Evolutionary conservation across 768 basidiomycete species (phyloP).

Genomic region (Auricularia sp.): DNA sequence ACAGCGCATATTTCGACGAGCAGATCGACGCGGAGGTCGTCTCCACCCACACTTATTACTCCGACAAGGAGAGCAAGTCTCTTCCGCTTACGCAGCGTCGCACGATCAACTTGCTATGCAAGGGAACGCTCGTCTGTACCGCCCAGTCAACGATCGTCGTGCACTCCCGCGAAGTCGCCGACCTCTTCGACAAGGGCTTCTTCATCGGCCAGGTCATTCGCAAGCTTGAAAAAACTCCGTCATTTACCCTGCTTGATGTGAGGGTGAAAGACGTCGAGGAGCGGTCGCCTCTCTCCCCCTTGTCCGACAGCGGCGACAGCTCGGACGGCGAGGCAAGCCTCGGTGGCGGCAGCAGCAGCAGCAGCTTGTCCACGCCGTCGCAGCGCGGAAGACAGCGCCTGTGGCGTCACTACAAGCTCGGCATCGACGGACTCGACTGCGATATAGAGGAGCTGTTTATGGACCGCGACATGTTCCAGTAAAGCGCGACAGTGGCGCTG

Average conservation of each 20-base stretch:
- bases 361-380: not conserved
- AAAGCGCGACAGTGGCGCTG: no score
- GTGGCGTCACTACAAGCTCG: conserved; percentile 51
- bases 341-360: not conserved
- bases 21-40: conserved; percentile 51
- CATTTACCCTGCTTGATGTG: conserved; percentile 52
- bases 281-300: not conserved
- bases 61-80: not conserved
- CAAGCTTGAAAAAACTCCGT: conserved; percentile 40
- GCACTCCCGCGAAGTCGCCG: conserved; percentile 42
- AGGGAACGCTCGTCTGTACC: conserved; percentile 43
- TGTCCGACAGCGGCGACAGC: not conserved
- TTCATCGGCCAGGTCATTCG: conserved; percentile 63
- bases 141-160: conserved; percentile 60
- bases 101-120: conserved; percentile 55
- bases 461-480: conserved; percentile 51
- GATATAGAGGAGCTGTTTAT: conserved; percentile 65
- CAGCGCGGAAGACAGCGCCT: conserved; percentile 18
- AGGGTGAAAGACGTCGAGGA: conserved; percentile 30
- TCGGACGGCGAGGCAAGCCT: not conserved
- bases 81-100: conserved; percentile 49
- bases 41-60: conserved; percentile 36
- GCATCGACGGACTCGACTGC: conserved; percentile 48
- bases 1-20: conserved; percentile 54
- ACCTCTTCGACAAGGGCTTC: conserved; percentile 56